Base-by-base conservation (phyloP, 345 rosid species). In the Eutrema heterophyllum region DNA sequence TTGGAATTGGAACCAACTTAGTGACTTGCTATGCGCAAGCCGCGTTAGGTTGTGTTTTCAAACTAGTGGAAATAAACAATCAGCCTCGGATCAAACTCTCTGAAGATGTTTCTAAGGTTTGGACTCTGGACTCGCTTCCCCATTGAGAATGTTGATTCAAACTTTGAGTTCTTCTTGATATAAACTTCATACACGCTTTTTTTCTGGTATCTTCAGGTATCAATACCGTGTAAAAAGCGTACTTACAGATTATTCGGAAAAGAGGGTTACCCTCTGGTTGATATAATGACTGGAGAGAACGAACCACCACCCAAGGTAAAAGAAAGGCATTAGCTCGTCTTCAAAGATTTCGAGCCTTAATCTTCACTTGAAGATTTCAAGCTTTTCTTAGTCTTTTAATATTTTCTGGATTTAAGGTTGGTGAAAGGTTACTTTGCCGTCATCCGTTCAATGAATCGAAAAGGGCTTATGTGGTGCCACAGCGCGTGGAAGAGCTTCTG, bases 51-150 rank as follows among this genome's bases (percentile, higher is more conserved):
- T 92, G 98, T 74, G 99, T 95, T 62, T 95, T 95, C 85, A 92
- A 95, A 85, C 97, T 95, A 52, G 99, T 95, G 44, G 99, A 95
- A 82, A 92, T 95, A 66, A 89, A 90, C 46, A 79, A 75, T 67
- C 92, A 92, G 81, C 99, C 98, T 68, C 92, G 97, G 57, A 95
- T 95, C 76, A 95, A 95, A 82, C 97, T 95, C 18, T 95, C 99
- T n/a, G 98, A 95, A 83, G 98, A 95, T 78, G 93, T 95, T 78
- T 81, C 99, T 24, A 95, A 92, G 98, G 99, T 95, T 64, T 49
- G 9, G 11, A 24, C 1, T 45, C 24, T 15, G 4, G 3, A 40
- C 18, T 29, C 6, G 0, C 18, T 27, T 16, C n/a, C 7, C 0
- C 7, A 16, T 15, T n/a, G 15, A 48, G 5, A 66, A 9, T 68